Percentiles rank a stretch among this genome's conserved stretches.
Evolutionary conservation across 2,329 filamentous ascomycete genomes (phyloP).

Genomic region (Arthrinium puccinioides): DNA sequence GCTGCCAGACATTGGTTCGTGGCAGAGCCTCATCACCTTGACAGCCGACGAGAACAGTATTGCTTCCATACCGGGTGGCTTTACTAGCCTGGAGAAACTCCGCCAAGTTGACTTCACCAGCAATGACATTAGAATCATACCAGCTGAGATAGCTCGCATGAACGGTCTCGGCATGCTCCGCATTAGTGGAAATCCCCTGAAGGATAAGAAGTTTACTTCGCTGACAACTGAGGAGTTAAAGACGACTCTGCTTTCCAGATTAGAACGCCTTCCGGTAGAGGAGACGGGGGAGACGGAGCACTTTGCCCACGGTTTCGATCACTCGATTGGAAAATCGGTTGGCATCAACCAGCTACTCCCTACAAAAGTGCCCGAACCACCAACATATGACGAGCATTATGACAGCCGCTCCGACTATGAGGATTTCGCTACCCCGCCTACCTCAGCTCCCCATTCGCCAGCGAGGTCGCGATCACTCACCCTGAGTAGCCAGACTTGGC

Average conservation of each 20-base stretch:
- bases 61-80: slow-evolving; percentile 65
- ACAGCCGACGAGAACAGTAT: slow-evolving; percentile 79
- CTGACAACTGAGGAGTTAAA: slow-evolving; percentile 80
- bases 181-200: slow-evolving; percentile 81
- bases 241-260: slow-evolving; percentile 57
- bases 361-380: neutral
- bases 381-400: slow-evolving; percentile 26
- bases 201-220: slow-evolving; percentile 78
- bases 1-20: slow-evolving; percentile 68
- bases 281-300: slow-evolving; percentile 14
- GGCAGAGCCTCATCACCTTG: slow-evolving; percentile 66
- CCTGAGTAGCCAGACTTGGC: slow-evolving; percentile 41
- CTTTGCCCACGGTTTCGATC: slow-evolving; percentile 18
- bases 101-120: slow-evolving; percentile 75
- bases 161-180: slow-evolving; percentile 66
- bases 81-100: slow-evolving; percentile 59
- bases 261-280: slow-evolving; percentile 49
- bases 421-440: slow-evolving; percentile 51
- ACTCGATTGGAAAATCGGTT: slow-evolving; percentile 9
- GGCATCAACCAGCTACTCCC: slow-evolving; percentile 21
- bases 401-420: slow-evolving; percentile 44
- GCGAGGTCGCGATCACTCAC: slow-evolving; percentile 41
- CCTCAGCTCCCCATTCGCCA: slow-evolving; percentile 43
- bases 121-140: slow-evolving; percentile 73
- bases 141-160: slow-evolving; percentile 74